Conservation (phyloP, 371 early-diverging fungal species). For the Circinella minor region DNA sequence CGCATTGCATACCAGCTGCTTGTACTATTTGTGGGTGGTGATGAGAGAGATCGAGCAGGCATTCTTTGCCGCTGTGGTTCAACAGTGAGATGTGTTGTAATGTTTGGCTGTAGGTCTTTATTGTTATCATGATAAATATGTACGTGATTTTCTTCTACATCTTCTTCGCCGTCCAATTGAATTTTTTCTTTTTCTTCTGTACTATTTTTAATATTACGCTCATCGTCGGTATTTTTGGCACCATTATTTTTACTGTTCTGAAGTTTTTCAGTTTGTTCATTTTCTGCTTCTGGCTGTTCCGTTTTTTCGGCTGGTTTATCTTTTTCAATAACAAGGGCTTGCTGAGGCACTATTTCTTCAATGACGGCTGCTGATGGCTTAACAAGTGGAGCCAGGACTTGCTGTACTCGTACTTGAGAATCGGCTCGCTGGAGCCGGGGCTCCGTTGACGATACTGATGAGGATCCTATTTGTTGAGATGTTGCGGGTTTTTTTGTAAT, state of each 20-base stretch:
- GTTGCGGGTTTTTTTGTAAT: neutral
- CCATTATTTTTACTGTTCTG: neutral
- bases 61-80: neutral
- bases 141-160: neutral
- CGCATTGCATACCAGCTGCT: neutral
- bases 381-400: neutral
- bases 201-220: neutral
- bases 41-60: neutral
- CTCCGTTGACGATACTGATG: neutral
- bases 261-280: neutral
- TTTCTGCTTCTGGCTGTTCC: neutral
- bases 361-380: slow-evolving; percentile 11
- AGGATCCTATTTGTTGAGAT: too few relatives aligned
- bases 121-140: neutral
- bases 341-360: neutral
- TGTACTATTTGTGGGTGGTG: slow-evolving; percentile 6
- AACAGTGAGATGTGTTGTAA: neutral
- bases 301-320: neutral
- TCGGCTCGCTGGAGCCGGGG: slow-evolving; percentile 15
- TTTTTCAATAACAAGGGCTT: neutral
- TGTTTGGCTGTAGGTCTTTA: neutral
- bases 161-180: neutral
- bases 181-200: neutral
- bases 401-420: slow-evolving; percentile 7
- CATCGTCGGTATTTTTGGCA: neutral